Percentiles rank a stretch among this genome's conserved stretches.
Evolutionary conservation across 73 alveolate species (phyloP).

Genomic region (Blepharisma japonicum): DNA sequence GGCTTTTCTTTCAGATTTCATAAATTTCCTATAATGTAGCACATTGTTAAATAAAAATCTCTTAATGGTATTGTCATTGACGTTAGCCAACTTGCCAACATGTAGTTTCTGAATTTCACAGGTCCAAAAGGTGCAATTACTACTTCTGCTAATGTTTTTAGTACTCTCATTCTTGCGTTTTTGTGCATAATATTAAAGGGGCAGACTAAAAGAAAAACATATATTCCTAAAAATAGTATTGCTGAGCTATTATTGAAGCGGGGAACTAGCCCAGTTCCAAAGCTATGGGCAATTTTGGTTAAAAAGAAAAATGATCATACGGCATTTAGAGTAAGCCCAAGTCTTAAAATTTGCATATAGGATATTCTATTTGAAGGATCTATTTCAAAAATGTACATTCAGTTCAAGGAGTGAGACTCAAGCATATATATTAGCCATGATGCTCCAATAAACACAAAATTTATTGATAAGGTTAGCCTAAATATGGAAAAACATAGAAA

Average conservation of each 20-base stretch:
- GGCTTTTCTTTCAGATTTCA: background rate
- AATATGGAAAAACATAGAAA: no score
- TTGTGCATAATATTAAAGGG: slow-evolving; percentile 1
- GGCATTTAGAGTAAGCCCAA: slow-evolving; percentile 7
- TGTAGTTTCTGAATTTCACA: background rate
- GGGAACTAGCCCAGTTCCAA: background rate
- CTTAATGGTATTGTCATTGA: background rate
- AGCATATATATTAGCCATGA: slow-evolving; percentile 12
- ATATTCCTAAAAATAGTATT: background rate
- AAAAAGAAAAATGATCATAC: slow-evolving; percentile 7
- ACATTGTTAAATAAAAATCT: slow-evolving; percentile 4
- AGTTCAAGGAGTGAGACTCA: slow-evolving; percentile 16
- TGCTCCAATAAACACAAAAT: background rate
- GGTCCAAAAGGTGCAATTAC: slow-evolving; percentile 28
- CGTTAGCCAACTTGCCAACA: slow-evolving; percentile 16
- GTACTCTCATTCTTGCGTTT: background rate
- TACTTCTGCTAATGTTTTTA: slow-evolving; percentile 21
- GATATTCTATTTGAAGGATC: slow-evolving; percentile 13
- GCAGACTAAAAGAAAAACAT: background rate
- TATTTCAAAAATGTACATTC: slow-evolving; percentile 8
- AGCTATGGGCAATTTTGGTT: background rate
- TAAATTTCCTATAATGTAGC: background rate
- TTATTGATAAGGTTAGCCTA: background rate
- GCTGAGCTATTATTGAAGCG: no score
- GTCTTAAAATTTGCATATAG: background rate